A percentile compares a stretch with the other conserved stretches of the same genome.
phyloP scores from a whole-genome alignment of 1,139 yeast genomes.

The Casaregolazyma suthepensis region DNA sequence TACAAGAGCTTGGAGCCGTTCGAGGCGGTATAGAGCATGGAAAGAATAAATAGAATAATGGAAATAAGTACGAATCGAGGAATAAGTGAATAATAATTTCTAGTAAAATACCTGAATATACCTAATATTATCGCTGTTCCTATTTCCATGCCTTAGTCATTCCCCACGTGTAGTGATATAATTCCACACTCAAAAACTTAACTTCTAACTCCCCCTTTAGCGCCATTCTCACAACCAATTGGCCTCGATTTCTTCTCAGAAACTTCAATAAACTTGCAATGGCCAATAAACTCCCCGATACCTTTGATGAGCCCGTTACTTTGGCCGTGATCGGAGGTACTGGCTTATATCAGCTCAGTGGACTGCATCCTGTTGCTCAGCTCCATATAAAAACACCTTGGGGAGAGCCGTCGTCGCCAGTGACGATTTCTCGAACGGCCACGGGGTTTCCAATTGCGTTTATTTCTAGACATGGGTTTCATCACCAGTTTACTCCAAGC shows the following conservation, averaged over 20 bases:
- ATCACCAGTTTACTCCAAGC: slow-evolving; percentile 83
- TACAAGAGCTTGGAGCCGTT: slow-evolving; percentile 52
- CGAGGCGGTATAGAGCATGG: not conserved
- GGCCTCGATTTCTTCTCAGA: not conserved
- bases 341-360: slow-evolving; percentile 84
- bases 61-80: too few species aligned
- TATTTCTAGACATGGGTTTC: slow-evolving; percentile 87
- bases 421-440: slow-evolving; percentile 73
- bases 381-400: slow-evolving; percentile 84
- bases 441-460: slow-evolving; percentile 86
- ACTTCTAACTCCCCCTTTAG: not conserved
- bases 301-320: slow-evolving; percentile 49
- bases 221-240: not conserved
- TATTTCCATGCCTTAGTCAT: too few species aligned
- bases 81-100: too few species aligned
- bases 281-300: slow-evolving; percentile 15
- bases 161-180: not conserved
- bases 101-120: too few species aligned
- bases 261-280: slow-evolving; percentile 4
- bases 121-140: too few species aligned
- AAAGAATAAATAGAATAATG: not conserved
- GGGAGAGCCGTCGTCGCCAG: slow-evolving; percentile 94
- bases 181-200: not conserved
- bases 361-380: slow-evolving; percentile 78
- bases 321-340: slow-evolving; percentile 96